Evolutionary conservation across 1,284 basidiomycete genomes (phyloP), one percentile per base, ranked within the genome.

Genomic region (Somion occarium): DNA sequence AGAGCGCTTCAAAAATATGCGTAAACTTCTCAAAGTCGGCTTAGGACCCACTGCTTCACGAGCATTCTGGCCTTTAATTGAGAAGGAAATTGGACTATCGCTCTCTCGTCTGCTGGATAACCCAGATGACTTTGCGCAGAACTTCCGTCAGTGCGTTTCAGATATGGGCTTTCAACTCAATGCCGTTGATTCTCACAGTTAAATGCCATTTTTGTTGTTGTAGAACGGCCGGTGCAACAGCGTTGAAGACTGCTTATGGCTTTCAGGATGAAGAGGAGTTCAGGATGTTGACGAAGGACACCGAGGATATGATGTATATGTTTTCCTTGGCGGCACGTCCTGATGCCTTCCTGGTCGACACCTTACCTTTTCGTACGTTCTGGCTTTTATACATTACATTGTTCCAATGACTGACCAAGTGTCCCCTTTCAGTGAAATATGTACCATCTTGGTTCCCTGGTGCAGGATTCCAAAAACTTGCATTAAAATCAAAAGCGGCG

Each of bases 31-130:
- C 37, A 50, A 46, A n/a, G 45, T 51, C 34, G 44, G 49, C 30
- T 37, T 56, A 2, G 51, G 49, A 20, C 42, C 52, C 27, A 12
- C 49, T 46, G 44, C 43, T 49, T 23, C 49, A 50, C 24, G 51
- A 50, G 43, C 49, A 23, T 44, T 49, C 24, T 51, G 48, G 45
- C 54, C 52, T 1, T 60, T 66, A 2, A 56, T 66, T 15, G 66
- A 73, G 37, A 58, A 61, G 38, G 54, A 57, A 18, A 71, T 69
- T 42, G 59, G 55, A 5, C 58, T 65, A 26, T 61, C 66, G 18
- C 52, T 74, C 15, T 55, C 72, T 5, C 48, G 59, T 15, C 51
- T 75, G 15, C 55, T 71, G 15, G 42, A 53, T 1, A 57, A 51
- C 18, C 58, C 58, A 4, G 49, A 56, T 15, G 49, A 39, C 26